Evolutionary conservation across 2,329 filamentous ascomycete genomes (phyloP).

Genomic region (Aspergillus floridensis): DNA sequence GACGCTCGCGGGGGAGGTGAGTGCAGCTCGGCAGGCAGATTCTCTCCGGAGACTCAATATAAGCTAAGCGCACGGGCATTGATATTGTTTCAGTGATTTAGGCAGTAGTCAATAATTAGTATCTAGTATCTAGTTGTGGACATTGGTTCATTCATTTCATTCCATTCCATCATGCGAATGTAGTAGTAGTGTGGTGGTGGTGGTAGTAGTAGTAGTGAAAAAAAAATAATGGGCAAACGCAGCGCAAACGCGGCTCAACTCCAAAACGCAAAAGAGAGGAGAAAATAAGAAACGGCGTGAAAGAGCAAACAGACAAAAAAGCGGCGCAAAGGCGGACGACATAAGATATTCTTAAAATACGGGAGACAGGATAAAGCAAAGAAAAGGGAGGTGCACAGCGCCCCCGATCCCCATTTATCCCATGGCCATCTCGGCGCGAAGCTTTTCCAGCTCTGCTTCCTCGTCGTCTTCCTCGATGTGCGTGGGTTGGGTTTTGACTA

Average conservation of each 20-base stretch:
- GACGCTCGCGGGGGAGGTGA: too few species aligned
- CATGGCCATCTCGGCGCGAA: conserved; percentile 98
- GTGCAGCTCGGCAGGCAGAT: too few species aligned
- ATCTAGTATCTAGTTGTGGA: background rate
- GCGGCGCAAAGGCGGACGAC: background rate
- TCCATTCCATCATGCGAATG: conserved; percentile 12
- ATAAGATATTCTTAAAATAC: background rate
- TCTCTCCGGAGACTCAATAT: too few species aligned
- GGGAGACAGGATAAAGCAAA: background rate
- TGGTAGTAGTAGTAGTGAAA: background rate
- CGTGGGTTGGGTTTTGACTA: conserved; percentile 49
- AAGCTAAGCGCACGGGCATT: too few species aligned
- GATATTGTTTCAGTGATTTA: too few species aligned
- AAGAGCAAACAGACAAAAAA: background rate
- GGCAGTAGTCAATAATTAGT: background rate
- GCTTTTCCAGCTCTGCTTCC: conserved; percentile 86
- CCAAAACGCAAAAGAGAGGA: background rate
- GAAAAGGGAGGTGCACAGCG: background rate
- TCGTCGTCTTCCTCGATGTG: conserved; percentile 81
- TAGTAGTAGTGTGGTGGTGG: too few species aligned
- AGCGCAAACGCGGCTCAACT: conserved; percentile 3
- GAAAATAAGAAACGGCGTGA: background rate
- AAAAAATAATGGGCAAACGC: background rate
- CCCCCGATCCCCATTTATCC: conserved; percentile 40
- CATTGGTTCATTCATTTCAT: conserved; percentile 14